Evolutionary conservation across 768 basidiomycete genomes (phyloP).

Genomic region (Tubosaeta sp.): DNA sequence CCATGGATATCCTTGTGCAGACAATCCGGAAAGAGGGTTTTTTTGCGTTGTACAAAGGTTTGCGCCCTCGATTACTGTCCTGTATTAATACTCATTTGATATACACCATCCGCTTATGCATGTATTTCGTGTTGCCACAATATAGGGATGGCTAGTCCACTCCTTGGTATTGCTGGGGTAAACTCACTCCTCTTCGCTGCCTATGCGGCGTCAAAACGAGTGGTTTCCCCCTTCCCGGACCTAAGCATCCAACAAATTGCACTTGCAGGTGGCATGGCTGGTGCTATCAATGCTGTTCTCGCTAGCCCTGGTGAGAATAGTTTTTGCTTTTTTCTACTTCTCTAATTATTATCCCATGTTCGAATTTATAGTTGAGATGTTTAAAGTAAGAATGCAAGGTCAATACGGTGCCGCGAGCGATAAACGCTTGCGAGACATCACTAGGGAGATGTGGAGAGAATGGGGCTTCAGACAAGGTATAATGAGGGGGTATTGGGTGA

Average conservation of each 20-base stretch:
- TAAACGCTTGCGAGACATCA: constrained; percentile 68
- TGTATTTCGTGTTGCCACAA: neutral
- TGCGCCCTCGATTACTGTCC: constrained; percentile 2
- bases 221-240: constrained; percentile 87
- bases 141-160: constrained; percentile 86
- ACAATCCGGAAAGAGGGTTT: constrained; percentile 86
- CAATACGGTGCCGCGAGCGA: constrained; percentile 83
- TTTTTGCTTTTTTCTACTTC: neutral
- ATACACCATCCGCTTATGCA: too few species aligned
- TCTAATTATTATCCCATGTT: neutral
- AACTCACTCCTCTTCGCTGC: constrained; percentile 94
- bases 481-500: constrained; percentile 97
- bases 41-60: constrained; percentile 93
- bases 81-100: neutral
- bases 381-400: constrained; percentile 97
- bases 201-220: constrained; percentile 74
- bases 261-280: constrained; percentile 87
- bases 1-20: constrained; percentile 83
- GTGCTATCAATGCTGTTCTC: constrained; percentile 83
- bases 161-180: constrained; percentile 91
- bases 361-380: constrained; percentile 77
- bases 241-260: constrained; percentile 78
- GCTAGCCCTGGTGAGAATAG: constrained; percentile 73
- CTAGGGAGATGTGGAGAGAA: constrained; percentile 77
- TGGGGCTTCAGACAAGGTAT: constrained; percentile 86